phyloP scores from a whole-genome alignment of 345 rosid species.

The Eucalyptus sideroxylon region DNA sequence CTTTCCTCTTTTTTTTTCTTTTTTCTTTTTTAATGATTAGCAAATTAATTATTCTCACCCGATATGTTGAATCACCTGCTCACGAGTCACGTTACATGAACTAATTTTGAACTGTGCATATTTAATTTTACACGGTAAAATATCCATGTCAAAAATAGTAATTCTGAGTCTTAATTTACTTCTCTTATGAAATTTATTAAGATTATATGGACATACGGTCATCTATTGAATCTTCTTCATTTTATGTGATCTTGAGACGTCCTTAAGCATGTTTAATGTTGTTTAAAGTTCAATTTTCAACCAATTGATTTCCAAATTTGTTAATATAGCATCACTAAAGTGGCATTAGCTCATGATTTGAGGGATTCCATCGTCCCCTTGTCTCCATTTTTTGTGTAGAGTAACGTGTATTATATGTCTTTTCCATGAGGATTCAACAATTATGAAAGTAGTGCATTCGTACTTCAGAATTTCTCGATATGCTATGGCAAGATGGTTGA shows the following conservation, averaged over 20 bases:
- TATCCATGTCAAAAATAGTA: too few relatives aligned
- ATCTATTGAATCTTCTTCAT: not conserved
- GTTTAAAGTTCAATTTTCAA: not conserved
- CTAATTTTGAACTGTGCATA: not conserved
- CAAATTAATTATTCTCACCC: not conserved
- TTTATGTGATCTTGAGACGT: not conserved
- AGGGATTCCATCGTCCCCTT: not conserved
- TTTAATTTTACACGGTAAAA: rapidly evolving
- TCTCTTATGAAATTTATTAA: too few relatives aligned
- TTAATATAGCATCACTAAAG: too few relatives aligned
- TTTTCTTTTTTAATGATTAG: not conserved
- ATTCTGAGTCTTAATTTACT: rapidly evolving
- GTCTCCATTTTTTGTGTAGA: not conserved
- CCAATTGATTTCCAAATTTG: not conserved
- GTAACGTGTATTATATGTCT: too few relatives aligned
- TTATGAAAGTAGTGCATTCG: not conserved
- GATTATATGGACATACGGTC: not conserved
- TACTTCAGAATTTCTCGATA: not conserved
- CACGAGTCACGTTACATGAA: not conserved
- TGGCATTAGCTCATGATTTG: not conserved
- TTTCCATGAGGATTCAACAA: not conserved
- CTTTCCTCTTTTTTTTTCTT: not conserved
- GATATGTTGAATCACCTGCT: not conserved
- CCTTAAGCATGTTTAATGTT: not conserved
- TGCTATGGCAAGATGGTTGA: rapidly evolving